Percentiles rank a stretch among this genome's conserved stretches.
These are phyloP conservation scores for Cladophialophora bantiana DNA, from an alignment of 2,329 filamentous ascomycete genomes.

Conservation along the genomic window DNA sequence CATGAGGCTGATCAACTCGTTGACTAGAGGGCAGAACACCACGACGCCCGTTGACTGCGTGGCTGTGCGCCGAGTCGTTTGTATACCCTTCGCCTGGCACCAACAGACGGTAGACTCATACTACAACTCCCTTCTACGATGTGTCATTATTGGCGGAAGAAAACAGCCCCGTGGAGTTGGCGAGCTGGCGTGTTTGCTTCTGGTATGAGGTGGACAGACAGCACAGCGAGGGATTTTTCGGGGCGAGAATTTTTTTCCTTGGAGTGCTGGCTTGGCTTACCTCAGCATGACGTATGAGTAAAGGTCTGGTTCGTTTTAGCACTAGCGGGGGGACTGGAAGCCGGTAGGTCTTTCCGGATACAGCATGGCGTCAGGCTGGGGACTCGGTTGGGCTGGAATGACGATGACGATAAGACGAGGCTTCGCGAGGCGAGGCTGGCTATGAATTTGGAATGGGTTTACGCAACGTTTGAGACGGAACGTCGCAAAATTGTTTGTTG, in stretches of 20 bases:
- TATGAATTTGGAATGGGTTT: not conserved
- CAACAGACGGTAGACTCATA: not conserved
- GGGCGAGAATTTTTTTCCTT: constrained; percentile 14
- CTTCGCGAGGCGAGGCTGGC: constrained; percentile 13
- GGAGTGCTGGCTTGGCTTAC: constrained; percentile 12
- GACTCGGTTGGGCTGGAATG: not conserved
- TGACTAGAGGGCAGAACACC: not conserved
- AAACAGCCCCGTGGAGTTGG: not conserved
- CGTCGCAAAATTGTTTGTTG: not conserved
- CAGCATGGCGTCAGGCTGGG: constrained; percentile 19
- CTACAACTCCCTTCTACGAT: not conserved
- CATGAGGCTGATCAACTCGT: not conserved
- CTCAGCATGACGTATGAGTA: constrained; percentile 24
- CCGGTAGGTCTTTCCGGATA: constrained; percentile 8
- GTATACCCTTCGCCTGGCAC: not conserved
- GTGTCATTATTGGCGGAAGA: not conserved
- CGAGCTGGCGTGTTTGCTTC: constrained; percentile 15
- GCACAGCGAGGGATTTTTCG: constrained; percentile 18
- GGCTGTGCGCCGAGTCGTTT: not conserved
- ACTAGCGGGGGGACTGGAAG: constrained; percentile 9
- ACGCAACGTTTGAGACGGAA: not conserved
- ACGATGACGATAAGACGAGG: constrained; percentile 2
- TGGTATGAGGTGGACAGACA: not conserved
- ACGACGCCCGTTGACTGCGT: not conserved
- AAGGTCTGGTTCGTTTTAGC: constrained; percentile 1